Percentiles rank a stretch among this genome's conserved stretches.
phyloP scores from a whole-genome alignment of 441 rosid species.

The Brassica balearica region DNA sequence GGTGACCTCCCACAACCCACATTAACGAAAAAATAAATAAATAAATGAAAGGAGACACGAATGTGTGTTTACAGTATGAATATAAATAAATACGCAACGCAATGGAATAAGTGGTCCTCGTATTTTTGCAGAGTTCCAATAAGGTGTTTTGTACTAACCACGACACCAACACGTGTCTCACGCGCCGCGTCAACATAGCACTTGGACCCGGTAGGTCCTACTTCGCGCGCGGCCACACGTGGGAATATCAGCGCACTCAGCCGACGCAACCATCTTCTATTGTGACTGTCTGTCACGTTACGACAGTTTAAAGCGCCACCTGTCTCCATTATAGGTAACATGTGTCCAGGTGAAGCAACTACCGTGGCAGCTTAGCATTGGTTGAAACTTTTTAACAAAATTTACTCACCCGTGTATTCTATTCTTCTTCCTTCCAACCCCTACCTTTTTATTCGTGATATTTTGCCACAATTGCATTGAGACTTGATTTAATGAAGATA shows the following conservation, averaged over 20 bases:
- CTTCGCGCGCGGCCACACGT: conserved; percentile 32
- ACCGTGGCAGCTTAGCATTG: conserved; percentile 19
- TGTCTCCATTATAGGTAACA: conserved; percentile 37
- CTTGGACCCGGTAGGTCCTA: conserved; percentile 8
- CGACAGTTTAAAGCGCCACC: conserved; percentile 34
- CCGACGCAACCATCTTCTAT: conserved; percentile 39
- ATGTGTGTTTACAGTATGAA: conserved; percentile 13
- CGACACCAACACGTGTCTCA: conserved; percentile 26
- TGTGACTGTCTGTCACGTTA: conserved; percentile 40
- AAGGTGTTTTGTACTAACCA: conserved; percentile 16
- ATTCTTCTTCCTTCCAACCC: conserved; percentile 1
- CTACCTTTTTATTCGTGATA: not conserved
- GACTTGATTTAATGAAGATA: not conserved
- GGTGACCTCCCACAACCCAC: not conserved
- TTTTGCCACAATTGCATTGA: not conserved
- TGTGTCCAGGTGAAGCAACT: conserved; percentile 2
- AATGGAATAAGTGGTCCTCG: conserved; percentile 34
- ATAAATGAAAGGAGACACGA: conserved; percentile 9
- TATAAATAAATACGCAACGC: conserved; percentile 18
- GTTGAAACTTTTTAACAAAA: not conserved
- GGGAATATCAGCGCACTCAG: conserved; percentile 27
- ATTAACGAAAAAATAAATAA: not conserved
- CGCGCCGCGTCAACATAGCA: conserved; percentile 25
- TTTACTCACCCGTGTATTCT: not conserved
- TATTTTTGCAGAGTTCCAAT: conserved; percentile 30